Percentiles rank a stretch among this genome's conserved stretches.
These are phyloP conservation scores for Oryza officinalis DNA, from an alignment of 176 grass and related monocot genomes.

Conservation along the genomic window DNA sequence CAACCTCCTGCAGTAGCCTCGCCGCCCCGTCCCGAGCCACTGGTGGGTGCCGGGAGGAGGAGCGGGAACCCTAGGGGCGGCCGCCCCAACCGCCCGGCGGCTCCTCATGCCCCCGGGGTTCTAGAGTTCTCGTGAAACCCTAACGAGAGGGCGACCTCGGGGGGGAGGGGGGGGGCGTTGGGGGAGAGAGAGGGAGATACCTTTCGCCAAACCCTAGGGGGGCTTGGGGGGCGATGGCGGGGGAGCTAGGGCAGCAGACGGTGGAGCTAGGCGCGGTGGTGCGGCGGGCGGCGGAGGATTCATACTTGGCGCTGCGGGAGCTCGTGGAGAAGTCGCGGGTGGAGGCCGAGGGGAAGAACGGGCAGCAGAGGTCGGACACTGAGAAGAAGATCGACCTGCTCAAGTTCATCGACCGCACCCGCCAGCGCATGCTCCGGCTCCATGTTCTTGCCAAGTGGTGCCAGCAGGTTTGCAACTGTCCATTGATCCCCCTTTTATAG, in stretches of 20 bases:
- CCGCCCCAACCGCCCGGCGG: background rate
- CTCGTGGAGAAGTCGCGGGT: conserved; percentile 77
- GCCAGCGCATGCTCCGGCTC: conserved; percentile 97
- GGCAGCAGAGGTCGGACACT: conserved; percentile 70
- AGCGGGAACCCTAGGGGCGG: background rate
- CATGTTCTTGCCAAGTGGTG: conserved; percentile 99
- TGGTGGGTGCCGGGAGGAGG: background rate
- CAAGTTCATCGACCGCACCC: conserved; percentile 90
- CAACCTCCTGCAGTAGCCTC: background rate
- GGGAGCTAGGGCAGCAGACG: conserved; percentile 86
- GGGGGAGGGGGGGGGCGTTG: too few species aligned
- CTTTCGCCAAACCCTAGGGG: background rate
- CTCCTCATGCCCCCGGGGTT: background rate
- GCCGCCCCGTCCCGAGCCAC: background rate
- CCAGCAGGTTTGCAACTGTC: conserved; percentile 62
- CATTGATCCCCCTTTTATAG: background rate
- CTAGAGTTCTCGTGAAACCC: background rate
- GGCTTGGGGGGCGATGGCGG: conserved; percentile 43
- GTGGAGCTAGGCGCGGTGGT: conserved; percentile 89
- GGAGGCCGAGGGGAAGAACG: conserved; percentile 60
- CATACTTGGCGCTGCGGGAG: conserved; percentile 94
- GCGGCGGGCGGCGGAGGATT: conserved; percentile 81
- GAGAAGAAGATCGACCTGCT: conserved; percentile 99
- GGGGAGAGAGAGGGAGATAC: background rate
- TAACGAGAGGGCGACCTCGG: background rate